These are phyloP conservation scores for Pythium volutum DNA, from an alignment of 352 stramenopile species.

Conservation along the genomic window DNA sequence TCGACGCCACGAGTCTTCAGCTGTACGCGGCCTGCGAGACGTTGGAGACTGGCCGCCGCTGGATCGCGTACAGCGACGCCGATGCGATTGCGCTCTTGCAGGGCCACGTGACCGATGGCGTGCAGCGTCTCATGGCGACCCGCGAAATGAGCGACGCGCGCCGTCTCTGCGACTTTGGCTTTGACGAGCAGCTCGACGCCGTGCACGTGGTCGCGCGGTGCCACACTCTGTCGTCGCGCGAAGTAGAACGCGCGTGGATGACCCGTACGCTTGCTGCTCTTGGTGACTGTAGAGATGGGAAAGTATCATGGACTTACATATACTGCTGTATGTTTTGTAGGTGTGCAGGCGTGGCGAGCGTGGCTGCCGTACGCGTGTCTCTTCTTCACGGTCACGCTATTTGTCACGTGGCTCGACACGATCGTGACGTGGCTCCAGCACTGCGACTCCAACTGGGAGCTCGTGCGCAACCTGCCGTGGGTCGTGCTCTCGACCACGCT, in stretches of 20 bases:
- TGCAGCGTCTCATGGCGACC: background rate
- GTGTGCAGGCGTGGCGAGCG: background rate
- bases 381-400: constrained; percentile 4
- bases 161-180: background rate
- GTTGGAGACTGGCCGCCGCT: background rate
- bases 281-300: no score
- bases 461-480: constrained; percentile 8
- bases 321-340: background rate
- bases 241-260: background rate
- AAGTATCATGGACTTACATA: no score
- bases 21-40: background rate
- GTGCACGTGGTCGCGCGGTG: background rate
- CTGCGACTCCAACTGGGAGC: background rate
- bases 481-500: background rate
- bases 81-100: background rate
- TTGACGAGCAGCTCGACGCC: background rate
- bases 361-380: constrained; percentile 6
- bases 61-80: constrained; percentile 3
- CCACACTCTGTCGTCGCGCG: background rate
- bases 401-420: constrained; percentile 6
- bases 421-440: constrained; percentile 2
- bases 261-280: background rate
- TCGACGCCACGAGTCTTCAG: background rate
- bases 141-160: constrained; percentile 1
- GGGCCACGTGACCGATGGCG: background rate